phyloP scores from a whole-genome alignment of 108 stramenopile species.

The Cafeteria roenbergensis region DNA sequence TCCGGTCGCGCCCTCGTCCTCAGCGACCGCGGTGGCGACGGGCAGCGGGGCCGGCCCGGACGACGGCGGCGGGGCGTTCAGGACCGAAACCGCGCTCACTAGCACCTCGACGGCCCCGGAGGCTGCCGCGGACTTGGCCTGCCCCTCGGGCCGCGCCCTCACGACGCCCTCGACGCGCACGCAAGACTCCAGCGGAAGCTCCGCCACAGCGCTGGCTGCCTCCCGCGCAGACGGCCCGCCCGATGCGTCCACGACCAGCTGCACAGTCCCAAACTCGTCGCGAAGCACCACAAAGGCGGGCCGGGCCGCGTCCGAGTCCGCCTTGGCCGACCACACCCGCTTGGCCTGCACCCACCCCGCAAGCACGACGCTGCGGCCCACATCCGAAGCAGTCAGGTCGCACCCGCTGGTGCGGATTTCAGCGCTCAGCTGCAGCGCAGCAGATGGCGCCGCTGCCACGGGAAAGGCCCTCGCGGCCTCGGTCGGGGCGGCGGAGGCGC shows the following conservation, averaged over 20 bases:
- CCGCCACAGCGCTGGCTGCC: background rate
- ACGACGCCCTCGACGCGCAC: background rate
- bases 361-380: no score
- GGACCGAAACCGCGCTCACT: background rate
- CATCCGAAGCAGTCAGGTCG: no score
- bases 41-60: background rate
- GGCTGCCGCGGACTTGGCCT: background rate
- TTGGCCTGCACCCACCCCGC: no score
- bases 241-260: background rate
- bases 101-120: background rate
- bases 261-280: background rate
- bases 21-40: no score
- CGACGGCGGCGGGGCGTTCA: background rate
- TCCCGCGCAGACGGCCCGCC: background rate
- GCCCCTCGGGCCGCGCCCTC: background rate
- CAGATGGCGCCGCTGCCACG: no score
- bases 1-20: background rate
- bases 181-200: background rate
- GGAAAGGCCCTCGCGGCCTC: no score
- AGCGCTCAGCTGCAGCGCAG: no score
- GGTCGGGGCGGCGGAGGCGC: no score
- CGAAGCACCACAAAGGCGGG: slow-evolving; percentile 1
- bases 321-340: no score
- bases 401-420: no score
- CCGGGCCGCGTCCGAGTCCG: no score